A percentile compares a stretch with the other conserved stretches of the same genome.
phyloP scores from a whole-genome alignment of 2,329 filamentous ascomycete species.

The Penicillium sp. region DNA sequence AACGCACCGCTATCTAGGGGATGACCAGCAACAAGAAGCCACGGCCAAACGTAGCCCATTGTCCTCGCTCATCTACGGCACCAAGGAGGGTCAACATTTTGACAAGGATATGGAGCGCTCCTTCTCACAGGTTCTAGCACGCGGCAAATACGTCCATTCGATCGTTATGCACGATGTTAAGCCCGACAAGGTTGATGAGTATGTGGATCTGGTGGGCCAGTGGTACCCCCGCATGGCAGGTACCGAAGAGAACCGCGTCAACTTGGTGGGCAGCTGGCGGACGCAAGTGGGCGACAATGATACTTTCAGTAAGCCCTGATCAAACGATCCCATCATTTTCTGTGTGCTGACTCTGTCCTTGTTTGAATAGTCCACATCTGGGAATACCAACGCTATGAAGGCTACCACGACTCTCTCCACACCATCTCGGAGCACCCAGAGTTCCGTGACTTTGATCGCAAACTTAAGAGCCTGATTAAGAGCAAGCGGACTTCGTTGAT shows the following conservation, averaged over 20 bases:
- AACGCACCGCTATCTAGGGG: constrained; percentile 51
- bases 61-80: constrained; percentile 91
- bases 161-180: constrained; percentile 97
- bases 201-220: constrained; percentile 79
- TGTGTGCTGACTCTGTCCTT: constrained; percentile 30
- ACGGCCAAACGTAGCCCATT: constrained; percentile 69
- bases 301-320: constrained; percentile 70
- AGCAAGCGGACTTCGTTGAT: constrained; percentile 88
- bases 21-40: constrained; percentile 61
- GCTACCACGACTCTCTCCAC: constrained; percentile 90
- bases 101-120: constrained; percentile 94
- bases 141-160: constrained; percentile 97
- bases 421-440: constrained; percentile 79
- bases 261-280: constrained; percentile 96
- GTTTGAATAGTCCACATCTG: constrained; percentile 84
- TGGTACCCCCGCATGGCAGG: constrained; percentile 93
- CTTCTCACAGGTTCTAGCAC: constrained; percentile 90
- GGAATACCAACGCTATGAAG: constrained; percentile 97
- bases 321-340: background rate
- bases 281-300: constrained; percentile 97
- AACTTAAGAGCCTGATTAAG: constrained; percentile 81
- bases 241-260: constrained; percentile 84
- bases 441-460: constrained; percentile 77
- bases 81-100: constrained; percentile 88
- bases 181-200: constrained; percentile 93